Base-by-base conservation (phyloP, 2,329 filamentous ascomycete genomes). In the Sporothrix inflata region DNA sequence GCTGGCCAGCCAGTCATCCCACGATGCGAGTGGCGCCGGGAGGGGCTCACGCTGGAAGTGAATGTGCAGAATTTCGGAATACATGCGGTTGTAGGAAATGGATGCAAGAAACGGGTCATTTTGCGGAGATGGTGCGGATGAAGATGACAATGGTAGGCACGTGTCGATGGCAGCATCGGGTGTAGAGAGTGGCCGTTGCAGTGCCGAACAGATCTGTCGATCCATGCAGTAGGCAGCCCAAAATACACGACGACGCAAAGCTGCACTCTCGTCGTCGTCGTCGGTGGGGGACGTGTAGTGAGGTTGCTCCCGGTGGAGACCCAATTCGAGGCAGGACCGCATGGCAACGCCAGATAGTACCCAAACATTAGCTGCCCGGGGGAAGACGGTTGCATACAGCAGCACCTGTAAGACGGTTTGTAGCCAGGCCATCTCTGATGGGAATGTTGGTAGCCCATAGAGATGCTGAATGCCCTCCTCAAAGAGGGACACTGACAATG, bases 381-480 rank as follows among this genome's bases (percentile, higher is more conserved):
- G 74, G 14, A 71, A 70, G 12, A 75, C 73, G 4, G 74, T 75
- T 1, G 74, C 74, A 34, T 75, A 75, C 1, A 74, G 68, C 11
- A 75, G 70, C 12, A 75, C 69, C 2, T 72, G 53, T 16, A 75
- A 40, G 27, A 74, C 74, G 1, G 74, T 73, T 60, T 75, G 74
- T 49, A 75, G 70, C 70, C 73, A 74, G 14, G 72, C 72, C 7
- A 74, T 27, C 27, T 74, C 73, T 3, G 74, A 74, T 66, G 78
- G 78, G 49, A 78, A 77, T 16, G 75, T 73, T 5, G 78, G 75
- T 34, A 77, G 76, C n/a, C 76, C 76, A 14, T 77, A 76, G 3
- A 79, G 67, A 49, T 79, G 79, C 65, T 78, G 78, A 16, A 80
- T 78, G 30, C 79, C 79, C 75, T 80, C 79, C 60, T 79, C 77